Percentiles rank a stretch among this genome's conserved stretches.
phyloP scores from a whole-genome alignment of 2,329 filamentous ascomycete species.

The Alternaria hordeiaustralica region DNA sequence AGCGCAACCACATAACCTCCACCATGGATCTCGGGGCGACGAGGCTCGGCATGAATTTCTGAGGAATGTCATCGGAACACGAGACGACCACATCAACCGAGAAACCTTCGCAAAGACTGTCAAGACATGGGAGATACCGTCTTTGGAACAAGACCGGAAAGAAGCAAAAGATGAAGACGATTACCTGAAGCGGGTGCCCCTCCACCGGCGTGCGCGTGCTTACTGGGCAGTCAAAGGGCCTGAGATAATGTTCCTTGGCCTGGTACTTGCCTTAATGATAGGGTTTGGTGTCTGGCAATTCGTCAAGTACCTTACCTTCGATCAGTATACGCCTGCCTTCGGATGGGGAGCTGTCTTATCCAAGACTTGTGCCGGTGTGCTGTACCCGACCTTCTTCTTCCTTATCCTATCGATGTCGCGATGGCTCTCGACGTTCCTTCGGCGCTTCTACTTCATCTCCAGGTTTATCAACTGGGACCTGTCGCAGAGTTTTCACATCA shows the following conservation, averaged over 20 bases:
- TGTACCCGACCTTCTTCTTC: conserved; percentile 66
- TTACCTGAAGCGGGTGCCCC: conserved; percentile 55
- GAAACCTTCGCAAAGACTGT: conserved; percentile 57
- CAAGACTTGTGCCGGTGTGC: conserved; percentile 61
- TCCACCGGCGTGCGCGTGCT: conserved; percentile 56
- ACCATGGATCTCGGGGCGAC: conserved; percentile 47
- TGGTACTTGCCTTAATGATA: conserved; percentile 58
- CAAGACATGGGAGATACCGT: conserved; percentile 57
- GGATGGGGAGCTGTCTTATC: conserved; percentile 64
- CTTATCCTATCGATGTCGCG: conserved; percentile 65
- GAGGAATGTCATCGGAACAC: conserved; percentile 56
- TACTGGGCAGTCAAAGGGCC: conserved; percentile 65
- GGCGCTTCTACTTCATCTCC: conserved; percentile 60
- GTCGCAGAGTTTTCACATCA: conserved; percentile 63
- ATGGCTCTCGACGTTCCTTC: conserved; percentile 61
- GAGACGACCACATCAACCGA: conserved; percentile 53
- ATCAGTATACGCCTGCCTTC: conserved; percentile 57
- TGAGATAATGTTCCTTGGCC: conserved; percentile 56
- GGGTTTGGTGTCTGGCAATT: conserved; percentile 64
- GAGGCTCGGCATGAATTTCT: conserved; percentile 60
- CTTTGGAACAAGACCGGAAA: conserved; percentile 56
- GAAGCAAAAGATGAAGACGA: conserved; percentile 56
- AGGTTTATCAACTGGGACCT: conserved; percentile 65
- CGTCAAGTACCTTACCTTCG: conserved; percentile 58
- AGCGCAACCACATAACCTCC: conserved; percentile 55